A percentile compares a stretch with the other conserved stretches of the same genome.
Conservation (phyloP, 108 stramenopile species). For the Parmales sp. region DNA sequence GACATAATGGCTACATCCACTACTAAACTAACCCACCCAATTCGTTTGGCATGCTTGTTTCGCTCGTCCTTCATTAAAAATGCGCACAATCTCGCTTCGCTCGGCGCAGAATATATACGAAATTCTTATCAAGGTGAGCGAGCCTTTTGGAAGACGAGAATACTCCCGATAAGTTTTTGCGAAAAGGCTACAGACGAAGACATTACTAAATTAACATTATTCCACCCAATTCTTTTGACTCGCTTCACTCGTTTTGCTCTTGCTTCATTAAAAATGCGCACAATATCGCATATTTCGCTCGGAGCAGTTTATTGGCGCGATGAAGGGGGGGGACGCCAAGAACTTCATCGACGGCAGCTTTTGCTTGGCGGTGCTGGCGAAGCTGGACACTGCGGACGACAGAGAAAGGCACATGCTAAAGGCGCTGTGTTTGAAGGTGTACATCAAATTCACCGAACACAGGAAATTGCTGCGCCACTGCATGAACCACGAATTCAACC, state of each 20-base stretch:
- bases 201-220: no score
- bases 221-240: neutral
- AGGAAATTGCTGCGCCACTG: slow-evolving; percentile 18
- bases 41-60: no score
- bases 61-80: no score
- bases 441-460: slow-evolving; percentile 22
- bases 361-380: slow-evolving; percentile 9
- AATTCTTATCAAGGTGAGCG: no score
- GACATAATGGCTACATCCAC: no score
- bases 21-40: no score
- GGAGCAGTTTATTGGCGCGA: neutral
- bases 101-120: no score
- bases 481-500: slow-evolving; percentile 23
- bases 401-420: slow-evolving; percentile 32
- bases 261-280: neutral
- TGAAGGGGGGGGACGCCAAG: neutral
- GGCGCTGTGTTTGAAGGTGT: slow-evolving; percentile 23
- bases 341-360: neutral
- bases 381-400: slow-evolving; percentile 24
- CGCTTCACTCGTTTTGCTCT: neutral
- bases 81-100: no score
- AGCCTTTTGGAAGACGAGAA: no score
- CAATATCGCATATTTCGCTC: no score
- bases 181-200: no score
- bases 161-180: no score